Percentiles rank a stretch among this genome's conserved stretches.
These are phyloP conservation scores for Austropuccinia psidii DNA, from an alignment of 1,284 basidiomycete genomes.

Conservation along the genomic window DNA sequence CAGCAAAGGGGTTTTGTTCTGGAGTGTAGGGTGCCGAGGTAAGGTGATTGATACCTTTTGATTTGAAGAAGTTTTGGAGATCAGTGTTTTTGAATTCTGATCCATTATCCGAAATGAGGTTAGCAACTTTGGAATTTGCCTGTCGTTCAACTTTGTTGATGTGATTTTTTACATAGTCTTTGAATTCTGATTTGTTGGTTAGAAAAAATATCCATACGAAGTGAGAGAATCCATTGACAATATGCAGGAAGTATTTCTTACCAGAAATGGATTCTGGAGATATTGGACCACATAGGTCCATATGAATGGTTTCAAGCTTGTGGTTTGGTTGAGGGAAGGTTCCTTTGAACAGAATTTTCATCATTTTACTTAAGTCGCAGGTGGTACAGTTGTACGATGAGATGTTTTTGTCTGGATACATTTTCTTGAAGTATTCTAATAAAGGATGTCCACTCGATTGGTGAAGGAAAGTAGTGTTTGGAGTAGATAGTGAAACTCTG, in stretches of 20 bases:
- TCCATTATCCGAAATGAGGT: not conserved
- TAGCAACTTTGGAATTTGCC: no score
- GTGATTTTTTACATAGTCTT: not conserved
- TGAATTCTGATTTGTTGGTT: not conserved
- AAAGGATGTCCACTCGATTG: not conserved
- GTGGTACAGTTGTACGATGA: not conserved
- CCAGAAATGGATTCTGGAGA: not conserved
- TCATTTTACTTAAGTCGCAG: not conserved
- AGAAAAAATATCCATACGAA: not conserved
- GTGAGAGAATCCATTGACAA: constrained; percentile 1
- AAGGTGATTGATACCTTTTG: not conserved
- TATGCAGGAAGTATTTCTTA: not conserved
- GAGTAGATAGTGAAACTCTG: no score
- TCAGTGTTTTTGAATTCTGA: not conserved
- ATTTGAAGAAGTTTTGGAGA: not conserved
- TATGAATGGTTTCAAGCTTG: not conserved
- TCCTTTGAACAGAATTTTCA: not conserved
- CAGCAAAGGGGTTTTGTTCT: not conserved
- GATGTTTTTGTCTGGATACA: not conserved
- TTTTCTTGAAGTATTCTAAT: not conserved
- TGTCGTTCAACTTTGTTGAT: no score
- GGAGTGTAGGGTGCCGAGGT: not conserved
- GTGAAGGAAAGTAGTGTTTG: no score
- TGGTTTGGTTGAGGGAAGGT: not conserved
- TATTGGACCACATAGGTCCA: constrained; percentile 13